phyloP scores from a whole-genome alignment of 257 asterid species.

The Przewalskia tangutica region DNA sequence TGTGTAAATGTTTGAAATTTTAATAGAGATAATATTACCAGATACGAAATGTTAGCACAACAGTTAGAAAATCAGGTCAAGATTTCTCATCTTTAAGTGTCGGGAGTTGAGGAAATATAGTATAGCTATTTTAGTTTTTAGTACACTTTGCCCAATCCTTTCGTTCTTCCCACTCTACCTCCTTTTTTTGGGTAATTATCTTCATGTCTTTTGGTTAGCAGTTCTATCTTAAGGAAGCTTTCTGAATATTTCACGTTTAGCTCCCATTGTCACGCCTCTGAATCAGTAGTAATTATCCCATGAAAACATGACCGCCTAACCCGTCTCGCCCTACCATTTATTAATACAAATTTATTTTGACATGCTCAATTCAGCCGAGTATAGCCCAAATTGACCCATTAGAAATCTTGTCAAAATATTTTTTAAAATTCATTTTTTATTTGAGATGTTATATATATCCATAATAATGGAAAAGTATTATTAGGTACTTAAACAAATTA shows the following conservation, averaged over 20 bases:
- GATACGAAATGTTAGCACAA: background rate
- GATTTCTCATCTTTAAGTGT: background rate
- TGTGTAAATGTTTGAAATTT: background rate
- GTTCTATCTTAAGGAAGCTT: background rate
- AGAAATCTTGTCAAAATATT: background rate
- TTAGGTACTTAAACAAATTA: too few species aligned
- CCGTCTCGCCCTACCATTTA: background rate
- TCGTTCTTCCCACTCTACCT: background rate
- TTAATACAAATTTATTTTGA: background rate
- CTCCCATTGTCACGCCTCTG: background rate
- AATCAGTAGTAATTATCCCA: background rate
- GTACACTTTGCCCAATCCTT: background rate
- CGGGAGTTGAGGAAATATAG: background rate
- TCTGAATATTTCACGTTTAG: background rate
- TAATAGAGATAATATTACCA: background rate
- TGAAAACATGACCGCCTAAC: background rate
- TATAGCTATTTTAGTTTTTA: background rate
- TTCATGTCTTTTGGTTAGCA: background rate
- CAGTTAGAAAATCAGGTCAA: background rate
- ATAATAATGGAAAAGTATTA: too few species aligned
- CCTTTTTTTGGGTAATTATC: background rate
- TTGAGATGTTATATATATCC: too few species aligned
- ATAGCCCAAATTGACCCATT: background rate
- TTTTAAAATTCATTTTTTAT: too few species aligned
- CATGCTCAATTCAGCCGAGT: background rate